Evolutionary conservation across 345 rosid species (phyloP).

Genomic region (Salix exigua): DNA sequence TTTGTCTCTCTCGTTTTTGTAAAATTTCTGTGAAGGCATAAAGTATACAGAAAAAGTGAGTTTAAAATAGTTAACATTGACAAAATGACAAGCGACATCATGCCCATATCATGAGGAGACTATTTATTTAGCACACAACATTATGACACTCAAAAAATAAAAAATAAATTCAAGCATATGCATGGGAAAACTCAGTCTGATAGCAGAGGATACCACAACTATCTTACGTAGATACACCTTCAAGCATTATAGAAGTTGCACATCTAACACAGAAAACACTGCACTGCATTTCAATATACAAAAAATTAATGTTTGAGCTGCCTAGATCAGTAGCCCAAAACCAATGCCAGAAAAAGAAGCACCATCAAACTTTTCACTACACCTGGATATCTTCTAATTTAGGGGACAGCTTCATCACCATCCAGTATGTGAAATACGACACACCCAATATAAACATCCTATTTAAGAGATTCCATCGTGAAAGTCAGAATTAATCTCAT

Average conservation of each 20-base stretch:
- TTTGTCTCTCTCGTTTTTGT: neutral
- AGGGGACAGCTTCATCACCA: constrained; percentile 77
- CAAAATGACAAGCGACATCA: neutral
- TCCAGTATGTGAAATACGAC: constrained; percentile 65
- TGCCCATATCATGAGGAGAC: neutral
- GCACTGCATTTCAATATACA: constrained; percentile 6
- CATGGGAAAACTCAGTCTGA: neutral
- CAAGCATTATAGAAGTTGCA: constrained; percentile 12
- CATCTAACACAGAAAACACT: constrained; percentile 16
- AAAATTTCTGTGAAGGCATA: neutral
- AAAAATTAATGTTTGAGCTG: constrained; percentile 28
- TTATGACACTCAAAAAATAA: neutral
- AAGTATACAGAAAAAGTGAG: neutral
- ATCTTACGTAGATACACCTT: constrained; percentile 3
- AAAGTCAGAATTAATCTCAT: constrained; percentile 50
- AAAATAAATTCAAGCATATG: neutral
- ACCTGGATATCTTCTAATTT: constrained; percentile 79
- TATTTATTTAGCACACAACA: neutral
- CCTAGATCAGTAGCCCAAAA: constrained; percentile 40
- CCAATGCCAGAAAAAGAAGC: constrained; percentile 43
- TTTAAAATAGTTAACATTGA: neutral
- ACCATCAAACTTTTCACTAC: constrained; percentile 65
- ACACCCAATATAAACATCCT: constrained; percentile 79
- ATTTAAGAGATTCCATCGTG: constrained; percentile 75
- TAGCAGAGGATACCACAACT: neutral